These are phyloP conservation scores for Cordia subcordata DNA, from an alignment of 257 asterid genomes.

Conservation along the genomic window DNA sequence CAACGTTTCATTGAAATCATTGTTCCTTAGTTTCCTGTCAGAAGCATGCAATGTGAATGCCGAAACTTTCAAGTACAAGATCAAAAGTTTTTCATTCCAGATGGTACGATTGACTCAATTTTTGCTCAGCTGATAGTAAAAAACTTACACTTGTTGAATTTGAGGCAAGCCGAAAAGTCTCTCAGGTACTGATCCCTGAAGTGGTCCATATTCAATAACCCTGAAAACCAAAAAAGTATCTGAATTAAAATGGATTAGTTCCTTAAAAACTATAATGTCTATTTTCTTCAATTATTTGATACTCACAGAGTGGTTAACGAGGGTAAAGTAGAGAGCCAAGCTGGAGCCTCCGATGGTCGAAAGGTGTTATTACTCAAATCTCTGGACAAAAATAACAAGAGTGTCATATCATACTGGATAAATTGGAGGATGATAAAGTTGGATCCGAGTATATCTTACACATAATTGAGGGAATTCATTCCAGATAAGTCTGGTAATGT, in stretches of 20 bases:
- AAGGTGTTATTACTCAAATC: slow-evolving; percentile 92
- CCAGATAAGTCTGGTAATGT: slow-evolving; percentile 64
- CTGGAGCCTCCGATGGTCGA: slow-evolving; percentile 56
- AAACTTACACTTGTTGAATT: slow-evolving; percentile 89
- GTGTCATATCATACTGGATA: not conserved
- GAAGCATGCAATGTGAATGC: not conserved
- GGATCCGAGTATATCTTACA: slow-evolving; percentile 36
- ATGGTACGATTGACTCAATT: not conserved
- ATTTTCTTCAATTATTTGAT: not conserved
- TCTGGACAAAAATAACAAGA: slow-evolving; percentile 33
- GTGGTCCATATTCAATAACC: slow-evolving; percentile 76
- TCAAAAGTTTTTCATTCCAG: not conserved
- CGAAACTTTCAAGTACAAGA: not conserved
- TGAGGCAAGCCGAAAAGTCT: slow-evolving; percentile 66
- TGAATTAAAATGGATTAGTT: slow-evolving; percentile 16
- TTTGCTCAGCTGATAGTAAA: not conserved
- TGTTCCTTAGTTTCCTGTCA: slow-evolving; percentile 78
- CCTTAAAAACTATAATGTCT: not conserved
- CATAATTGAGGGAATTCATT: slow-evolving; percentile 73
- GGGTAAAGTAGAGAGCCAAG: slow-evolving; percentile 67
- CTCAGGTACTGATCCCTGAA: slow-evolving; percentile 68
- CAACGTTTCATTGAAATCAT: slow-evolving; percentile 63
- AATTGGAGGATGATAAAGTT: not conserved
- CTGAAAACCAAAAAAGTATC: slow-evolving; percentile 34
- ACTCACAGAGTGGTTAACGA: slow-evolving; percentile 88